Conservation (phyloP, 495 filamentous ascomycete genomes). For the Eremomyces bilateralis region DNA sequence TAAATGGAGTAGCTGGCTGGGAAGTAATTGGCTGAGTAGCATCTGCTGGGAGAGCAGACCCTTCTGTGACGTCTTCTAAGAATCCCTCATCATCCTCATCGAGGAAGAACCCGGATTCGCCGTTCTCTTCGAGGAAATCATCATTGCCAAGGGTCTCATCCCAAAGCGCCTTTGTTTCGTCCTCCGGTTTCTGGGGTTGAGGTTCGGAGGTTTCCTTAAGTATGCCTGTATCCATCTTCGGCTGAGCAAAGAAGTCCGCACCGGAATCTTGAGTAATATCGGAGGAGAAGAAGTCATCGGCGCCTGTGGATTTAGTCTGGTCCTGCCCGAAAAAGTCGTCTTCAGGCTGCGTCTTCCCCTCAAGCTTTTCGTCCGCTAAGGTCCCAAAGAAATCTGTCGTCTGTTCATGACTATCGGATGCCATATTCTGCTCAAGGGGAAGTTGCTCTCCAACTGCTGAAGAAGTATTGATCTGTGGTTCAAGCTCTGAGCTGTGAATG, state of each 20-base stretch:
- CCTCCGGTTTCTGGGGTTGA: not conserved
- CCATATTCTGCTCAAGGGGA: too few species aligned
- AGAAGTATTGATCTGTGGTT: too few species aligned
- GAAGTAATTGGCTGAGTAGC: conserved; percentile 1
- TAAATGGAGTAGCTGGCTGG: not conserved
- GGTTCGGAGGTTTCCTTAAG: not conserved
- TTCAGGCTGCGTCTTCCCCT: too few species aligned
- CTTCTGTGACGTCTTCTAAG: conserved; percentile 35
- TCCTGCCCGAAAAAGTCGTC: too few species aligned
- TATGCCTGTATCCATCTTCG: not conserved
- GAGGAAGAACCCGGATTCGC: conserved; percentile 35
- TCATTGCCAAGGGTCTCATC: conserved; percentile 59
- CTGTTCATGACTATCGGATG: too few species aligned
- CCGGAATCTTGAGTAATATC: too few species aligned
- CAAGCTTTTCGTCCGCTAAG: too few species aligned
- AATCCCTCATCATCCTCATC: conserved; percentile 55
- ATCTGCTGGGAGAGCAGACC: too few species aligned
- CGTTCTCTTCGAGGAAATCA: conserved; percentile 48
- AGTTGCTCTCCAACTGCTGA: too few species aligned
- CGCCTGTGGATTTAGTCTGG: not conserved
- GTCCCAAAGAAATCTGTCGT: too few species aligned
- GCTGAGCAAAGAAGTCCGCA: too few species aligned
- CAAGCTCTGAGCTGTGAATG: too few species aligned
- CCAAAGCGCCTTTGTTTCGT: conserved; percentile 60
- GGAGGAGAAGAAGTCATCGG: conserved; percentile 9